Base-by-base conservation (phyloP, 495 filamentous ascomycete genomes). In the Neurospora sp. region DNA sequence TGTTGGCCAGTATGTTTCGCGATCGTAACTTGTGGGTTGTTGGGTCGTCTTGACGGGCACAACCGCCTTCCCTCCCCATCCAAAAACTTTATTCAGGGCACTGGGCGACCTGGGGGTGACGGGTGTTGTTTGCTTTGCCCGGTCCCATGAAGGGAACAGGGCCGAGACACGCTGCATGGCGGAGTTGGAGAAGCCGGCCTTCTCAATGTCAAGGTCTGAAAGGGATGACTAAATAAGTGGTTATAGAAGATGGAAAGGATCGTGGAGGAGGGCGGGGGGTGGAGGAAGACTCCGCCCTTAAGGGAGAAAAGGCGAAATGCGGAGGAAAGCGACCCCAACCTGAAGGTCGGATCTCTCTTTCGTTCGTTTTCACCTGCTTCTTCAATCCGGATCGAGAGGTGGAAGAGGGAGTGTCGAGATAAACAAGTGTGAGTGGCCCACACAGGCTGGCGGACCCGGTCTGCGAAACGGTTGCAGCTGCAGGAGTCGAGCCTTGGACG, bases 1-100 rank as follows among this genome's bases (percentile, higher is more conserved):
- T 73, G 91, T 89, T 37, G 93, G 93, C 91, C 92, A 94, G 78
- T 94, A 93, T 16, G 89, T 89, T 75, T 96, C 93, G 42, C 79
- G 77, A 69, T 76, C 77, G 74, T 76, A 80, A 41, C 86, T 84
- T 68, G 46, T 89, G 75, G 74, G 86, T 88, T 74, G 89, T 83
- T 38, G 88, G 22, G 74, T 76, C 61, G 74, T 76, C 71, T 76
- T 82, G 66, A 78, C 76, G 38, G 82, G 77, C 38, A 82, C 80
- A 31, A 78, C 76, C 59, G 82, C 82, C 76, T 81, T 84, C 71
- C 82, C 82, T 72, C 82, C 82, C 84, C 84, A 86, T 59, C 82
- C 81, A 73, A 83, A 83, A 37, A 85, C 82, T 76, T 81, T 82
- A 68, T 82, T 82, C 44, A 83, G 76, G 40, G 83, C 78, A 5